phyloP scores from a whole-genome alignment of 164 flowering plant species.

The Litsea cubeba region DNA sequence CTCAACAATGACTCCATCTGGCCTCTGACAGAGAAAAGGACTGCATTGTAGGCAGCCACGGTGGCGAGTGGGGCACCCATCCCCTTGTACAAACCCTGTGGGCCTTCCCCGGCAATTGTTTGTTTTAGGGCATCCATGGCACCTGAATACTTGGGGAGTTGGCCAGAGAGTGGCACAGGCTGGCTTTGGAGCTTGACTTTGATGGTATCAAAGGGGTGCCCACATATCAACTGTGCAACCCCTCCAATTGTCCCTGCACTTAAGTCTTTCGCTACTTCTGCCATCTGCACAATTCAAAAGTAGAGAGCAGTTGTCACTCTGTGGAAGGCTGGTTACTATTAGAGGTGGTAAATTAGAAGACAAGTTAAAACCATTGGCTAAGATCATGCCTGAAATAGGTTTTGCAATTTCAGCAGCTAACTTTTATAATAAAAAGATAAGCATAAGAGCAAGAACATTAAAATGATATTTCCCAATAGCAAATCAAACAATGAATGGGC shows the following conservation, averaged over 20 bases:
- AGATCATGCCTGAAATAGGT: too few relatives aligned
- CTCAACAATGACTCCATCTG: slow-evolving; percentile 80
- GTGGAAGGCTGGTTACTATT: too few relatives aligned
- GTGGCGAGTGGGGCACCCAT: slow-evolving; percentile 99
- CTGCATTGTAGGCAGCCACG: slow-evolving; percentile 94
- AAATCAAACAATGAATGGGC: too few relatives aligned
- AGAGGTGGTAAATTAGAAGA: too few relatives aligned
- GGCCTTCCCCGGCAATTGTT: slow-evolving; percentile 86
- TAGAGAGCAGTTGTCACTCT: not conserved
- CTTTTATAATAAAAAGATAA: too few relatives aligned
- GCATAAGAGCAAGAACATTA: too few relatives aligned
- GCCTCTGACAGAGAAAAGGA: slow-evolving; percentile 89
- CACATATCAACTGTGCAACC: slow-evolving; percentile 79
- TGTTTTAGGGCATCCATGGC: slow-evolving; percentile 93
- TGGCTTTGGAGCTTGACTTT: slow-evolving; percentile 99
- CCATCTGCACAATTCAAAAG: slow-evolving; percentile 43
- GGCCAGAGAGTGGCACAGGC: slow-evolving; percentile 86
- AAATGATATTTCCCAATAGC: too few relatives aligned
- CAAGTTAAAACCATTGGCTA: too few relatives aligned
- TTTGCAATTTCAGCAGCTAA: too few relatives aligned
- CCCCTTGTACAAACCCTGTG: slow-evolving; percentile 82
- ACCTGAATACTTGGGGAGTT: slow-evolving; percentile 67
- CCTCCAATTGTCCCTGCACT: slow-evolving; percentile 93
- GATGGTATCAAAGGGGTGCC: slow-evolving; percentile 97
- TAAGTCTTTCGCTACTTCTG: slow-evolving; percentile 82